Evolutionary conservation across 2,329 filamentous ascomycete genomes (phyloP), one percentile per base, ranked within the genome.

Genomic region (Trichophyton benhamiae): DNA sequence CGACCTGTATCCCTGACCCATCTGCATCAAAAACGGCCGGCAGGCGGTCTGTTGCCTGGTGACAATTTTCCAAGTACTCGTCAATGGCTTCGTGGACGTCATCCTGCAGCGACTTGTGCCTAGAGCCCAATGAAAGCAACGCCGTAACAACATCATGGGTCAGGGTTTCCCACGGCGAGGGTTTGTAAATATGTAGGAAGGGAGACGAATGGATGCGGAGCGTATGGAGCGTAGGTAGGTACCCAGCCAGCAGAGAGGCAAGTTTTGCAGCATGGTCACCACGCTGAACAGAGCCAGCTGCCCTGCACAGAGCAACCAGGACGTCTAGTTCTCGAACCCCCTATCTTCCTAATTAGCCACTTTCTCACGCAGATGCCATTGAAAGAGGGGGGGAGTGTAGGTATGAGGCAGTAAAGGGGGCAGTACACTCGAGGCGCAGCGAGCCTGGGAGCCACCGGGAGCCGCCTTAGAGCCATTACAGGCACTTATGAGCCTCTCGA

Each of bases 291-390:
- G 84, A 82, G 3, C 90, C 87, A 2, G 91, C 89, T 60, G 92
- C 89, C 76, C 91, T 92, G 79, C 92, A 97, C 27, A 99, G 80
- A 49, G 94, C 90, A 27, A 97, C 77, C 27, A 99, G 81, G 60
- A 95, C 88, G 73, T 99, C 92, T 67, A 96, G 87, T 78, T 99
- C 95, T 69, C 89, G 86, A 60, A 91, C 84, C 60, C 86, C 89
- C 90, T 95, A 63, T 63, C 27, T 58, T 46, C 58, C 30, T 61
- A 46, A 46, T 25, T 58, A 58, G 57, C 57, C 7, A 20, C 25
- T 8, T 44, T 9, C 42, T n/a, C 20, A 3, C 42, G 15, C 15
- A 7, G 11, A 41, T 42, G 22, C 55, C 30, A 36, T n/a, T 20
- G 55, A 11, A 17, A 9, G 4, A 20, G 15, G 52, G 52, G 52